Evolutionary conservation across 306 rosid species (phyloP), one percentile per base, ranked within the genome.

Genomic region (Castanospermum australe): DNA sequence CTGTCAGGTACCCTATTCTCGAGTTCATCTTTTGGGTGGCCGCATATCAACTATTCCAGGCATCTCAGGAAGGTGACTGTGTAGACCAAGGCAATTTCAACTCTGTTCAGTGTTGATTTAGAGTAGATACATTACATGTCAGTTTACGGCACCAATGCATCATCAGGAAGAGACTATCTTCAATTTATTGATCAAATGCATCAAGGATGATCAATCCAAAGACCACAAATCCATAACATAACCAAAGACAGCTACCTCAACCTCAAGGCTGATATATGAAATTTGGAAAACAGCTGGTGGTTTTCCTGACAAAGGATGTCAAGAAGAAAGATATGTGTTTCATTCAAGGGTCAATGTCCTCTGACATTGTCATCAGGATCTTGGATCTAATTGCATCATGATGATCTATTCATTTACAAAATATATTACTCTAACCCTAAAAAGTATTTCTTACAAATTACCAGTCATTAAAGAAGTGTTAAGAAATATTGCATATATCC

Each of bases 11-110:
- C 30, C 66, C 39, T 54, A 44, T 71, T 71, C 62, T 75, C 70
- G 57, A 21, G 66, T 52, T 70, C 47, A 55, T 50, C 79, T 70
- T 28, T 41, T 21, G 12, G 62, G 70, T 33, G 38, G 70, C 28
- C 62, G 32, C 68, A 56, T 48, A 51, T 73, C 80, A 80, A 50
- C 83, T 41, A 71, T 10, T 60, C 56, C 20, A 59, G 41, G 73
- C 67, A 71, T 67, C 64, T 77, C n/a, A 50, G 73, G 81, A 56
- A 24, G 72, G 68, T 18, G 55, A 24, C 24, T 8, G 38, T 7
- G 41, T n/a, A 77, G 71, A 78, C 61, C 66, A 25, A 61, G 51
- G 48, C 63, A 75, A 63, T 10, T 14, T 57, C 68, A 39, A 71
- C 20, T 68, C 68, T 17, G 69, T 54, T 59, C 18, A 9, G 73